Conservation (phyloP, 768 basidiomycete species). For the Dioszegia aurantiaca region DNA sequence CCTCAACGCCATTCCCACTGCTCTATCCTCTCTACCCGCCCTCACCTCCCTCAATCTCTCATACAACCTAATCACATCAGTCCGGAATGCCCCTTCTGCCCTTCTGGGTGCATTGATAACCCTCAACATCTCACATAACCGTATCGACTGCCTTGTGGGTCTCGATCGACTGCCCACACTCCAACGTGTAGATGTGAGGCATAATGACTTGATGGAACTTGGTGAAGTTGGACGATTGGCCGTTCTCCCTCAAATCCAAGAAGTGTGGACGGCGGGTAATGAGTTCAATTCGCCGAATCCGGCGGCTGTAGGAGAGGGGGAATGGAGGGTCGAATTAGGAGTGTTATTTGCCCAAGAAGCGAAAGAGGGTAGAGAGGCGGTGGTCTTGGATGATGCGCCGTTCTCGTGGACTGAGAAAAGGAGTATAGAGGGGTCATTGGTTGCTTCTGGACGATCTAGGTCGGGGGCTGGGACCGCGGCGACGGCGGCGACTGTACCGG, state of each 20-base stretch:
- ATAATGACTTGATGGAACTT: conserved; percentile 75
- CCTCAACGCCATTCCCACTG: conserved; percentile 78
- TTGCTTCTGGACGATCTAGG: conserved; percentile 3
- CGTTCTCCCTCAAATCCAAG: conserved; percentile 69
- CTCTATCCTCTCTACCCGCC: conserved; percentile 69
- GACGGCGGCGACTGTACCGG: no score
- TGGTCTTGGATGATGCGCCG: conserved; percentile 67
- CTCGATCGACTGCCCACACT: conserved; percentile 83
- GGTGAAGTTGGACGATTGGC: conserved; percentile 81
- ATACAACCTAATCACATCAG: conserved; percentile 97
- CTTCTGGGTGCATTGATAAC: conserved; percentile 72
- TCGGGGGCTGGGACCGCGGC: not conserved
- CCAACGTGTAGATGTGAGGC: conserved; percentile 77
- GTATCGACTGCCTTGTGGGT: conserved; percentile 91
- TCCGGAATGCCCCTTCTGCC: conserved; percentile 73
- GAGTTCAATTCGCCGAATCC: conserved; percentile 60
- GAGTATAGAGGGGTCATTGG: conserved; percentile 29
- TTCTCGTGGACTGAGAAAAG: conserved; percentile 46
- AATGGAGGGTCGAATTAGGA: conserved; percentile 76
- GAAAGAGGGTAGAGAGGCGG: conserved; percentile 68
- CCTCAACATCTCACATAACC: conserved; percentile 78
- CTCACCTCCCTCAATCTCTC: conserved; percentile 90
- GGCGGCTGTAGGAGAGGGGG: conserved; percentile 53
- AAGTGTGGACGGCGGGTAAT: conserved; percentile 78
- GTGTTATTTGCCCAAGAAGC: conserved; percentile 74